phyloP scores from a whole-genome alignment of 2,329 filamentous ascomycete genomes.

The Fusarium armeniacum region DNA sequence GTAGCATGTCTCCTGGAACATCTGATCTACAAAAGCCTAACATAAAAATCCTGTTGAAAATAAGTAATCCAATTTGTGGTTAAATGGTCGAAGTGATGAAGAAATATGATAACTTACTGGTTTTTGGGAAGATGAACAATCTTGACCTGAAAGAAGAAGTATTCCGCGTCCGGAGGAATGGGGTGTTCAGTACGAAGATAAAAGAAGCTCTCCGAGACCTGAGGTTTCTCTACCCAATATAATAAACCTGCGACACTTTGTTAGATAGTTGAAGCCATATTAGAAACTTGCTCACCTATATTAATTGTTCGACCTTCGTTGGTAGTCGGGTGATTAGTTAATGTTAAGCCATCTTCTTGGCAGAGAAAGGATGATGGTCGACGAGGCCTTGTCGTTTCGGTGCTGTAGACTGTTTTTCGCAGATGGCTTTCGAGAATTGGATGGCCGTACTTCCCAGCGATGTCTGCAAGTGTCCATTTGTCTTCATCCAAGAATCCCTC shows the following conservation, averaged over 20 bases:
- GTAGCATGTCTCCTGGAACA: accelerated
- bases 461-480: not conserved
- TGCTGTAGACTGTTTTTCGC: too few relatives aligned
- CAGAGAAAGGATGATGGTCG: not conserved
- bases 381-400: not conserved
- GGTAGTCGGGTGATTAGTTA: not conserved
- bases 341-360: not conserved
- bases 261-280: not conserved
- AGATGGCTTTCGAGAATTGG: not conserved
- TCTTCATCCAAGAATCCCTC: accelerated
- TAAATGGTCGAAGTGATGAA: too few relatives aligned
- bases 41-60: not conserved
- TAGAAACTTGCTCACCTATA: not conserved
- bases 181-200: not conserved
- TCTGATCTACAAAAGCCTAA: not conserved
- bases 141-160: not conserved
- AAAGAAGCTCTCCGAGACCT: too few relatives aligned
- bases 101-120: not conserved
- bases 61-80: too few relatives aligned
- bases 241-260: too few relatives aligned
- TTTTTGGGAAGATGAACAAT: not conserved
- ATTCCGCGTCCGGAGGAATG: not conserved
- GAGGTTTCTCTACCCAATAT: too few relatives aligned
- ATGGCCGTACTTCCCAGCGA: not conserved
- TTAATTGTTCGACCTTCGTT: not conserved